Conservation (phyloP, 495 filamentous ascomycete genomes). For the Echria macrotheca region DNA sequence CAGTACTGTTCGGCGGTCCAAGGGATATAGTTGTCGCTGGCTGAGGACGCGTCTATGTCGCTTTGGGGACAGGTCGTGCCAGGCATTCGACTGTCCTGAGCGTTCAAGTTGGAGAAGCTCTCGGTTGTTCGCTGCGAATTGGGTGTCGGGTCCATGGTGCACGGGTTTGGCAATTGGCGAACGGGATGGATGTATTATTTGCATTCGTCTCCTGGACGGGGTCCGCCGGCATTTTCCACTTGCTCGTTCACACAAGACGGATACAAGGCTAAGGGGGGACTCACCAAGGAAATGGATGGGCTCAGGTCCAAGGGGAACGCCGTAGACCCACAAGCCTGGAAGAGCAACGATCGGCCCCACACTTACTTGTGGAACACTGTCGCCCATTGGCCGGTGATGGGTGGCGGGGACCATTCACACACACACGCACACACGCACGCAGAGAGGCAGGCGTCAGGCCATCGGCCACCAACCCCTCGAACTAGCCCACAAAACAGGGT, state of each 20-base stretch:
- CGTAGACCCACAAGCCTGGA: neutral
- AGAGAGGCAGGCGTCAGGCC: neutral
- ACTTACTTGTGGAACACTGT: constrained; percentile 2
- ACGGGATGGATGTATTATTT: constrained; percentile 3
- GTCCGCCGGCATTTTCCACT: neutral
- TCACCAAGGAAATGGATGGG: constrained; percentile 1
- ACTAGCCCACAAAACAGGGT: constrained; percentile 1
- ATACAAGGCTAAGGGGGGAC: constrained; percentile 3
- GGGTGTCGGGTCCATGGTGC: neutral
- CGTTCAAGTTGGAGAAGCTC: constrained; percentile 1
- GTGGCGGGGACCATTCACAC: neutral
- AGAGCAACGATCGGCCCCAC: neutral
- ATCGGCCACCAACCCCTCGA: neutral
- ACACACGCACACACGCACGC: neutral
- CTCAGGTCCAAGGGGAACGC: constrained; percentile 2
- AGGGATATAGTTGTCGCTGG: neutral
- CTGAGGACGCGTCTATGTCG: constrained; percentile 1
- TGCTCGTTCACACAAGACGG: constrained; percentile 1
- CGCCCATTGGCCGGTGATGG: constrained; percentile 3
- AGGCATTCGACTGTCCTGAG: constrained; percentile 1
- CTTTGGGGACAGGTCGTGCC: neutral
- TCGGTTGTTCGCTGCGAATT: neutral
- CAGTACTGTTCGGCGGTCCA: neutral
- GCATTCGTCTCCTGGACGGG: neutral
- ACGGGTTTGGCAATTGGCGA: constrained; percentile 1